Evolutionary conservation across 805 yeast genomes (phyloP).

Genomic region (Candida rishiriensis): DNA sequence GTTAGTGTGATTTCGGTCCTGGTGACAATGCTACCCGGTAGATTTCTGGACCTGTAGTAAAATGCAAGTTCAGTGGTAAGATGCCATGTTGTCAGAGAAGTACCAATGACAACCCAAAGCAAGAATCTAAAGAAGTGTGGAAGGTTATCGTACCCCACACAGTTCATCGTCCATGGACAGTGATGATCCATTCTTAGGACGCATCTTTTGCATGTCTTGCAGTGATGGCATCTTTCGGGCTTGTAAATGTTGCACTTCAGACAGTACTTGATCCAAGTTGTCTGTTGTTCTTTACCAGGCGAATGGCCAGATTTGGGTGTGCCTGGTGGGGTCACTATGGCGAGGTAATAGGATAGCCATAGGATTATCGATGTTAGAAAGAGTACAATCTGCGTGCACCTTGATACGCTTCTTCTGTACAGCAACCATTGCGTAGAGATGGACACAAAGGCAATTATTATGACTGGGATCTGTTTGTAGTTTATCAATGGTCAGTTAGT

Average conservation of each 20-base stretch:
- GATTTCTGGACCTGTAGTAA: slow-evolving; percentile 44
- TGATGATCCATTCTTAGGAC: slow-evolving; percentile 93
- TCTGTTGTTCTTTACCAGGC: slow-evolving; percentile 26
- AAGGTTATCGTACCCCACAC: slow-evolving; percentile 75
- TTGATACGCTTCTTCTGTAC: slow-evolving; percentile 2
- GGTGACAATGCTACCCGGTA: slow-evolving; percentile 54
- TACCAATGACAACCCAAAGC: slow-evolving; percentile 54
- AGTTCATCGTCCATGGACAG: slow-evolving; percentile 89
- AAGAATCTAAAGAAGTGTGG: slow-evolving; percentile 80
- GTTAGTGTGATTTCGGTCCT: slow-evolving; percentile 51
- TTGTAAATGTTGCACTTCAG: slow-evolving; percentile 66
- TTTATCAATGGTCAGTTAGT: neutral
- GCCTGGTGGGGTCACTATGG: slow-evolving; percentile 68
- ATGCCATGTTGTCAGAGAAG: slow-evolving; percentile 42
- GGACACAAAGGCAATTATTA: slow-evolving; percentile 8
- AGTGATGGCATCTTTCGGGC: slow-evolving; percentile 85
- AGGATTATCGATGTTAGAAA: slow-evolving; percentile 65
- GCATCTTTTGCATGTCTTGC: slow-evolving; percentile 70
- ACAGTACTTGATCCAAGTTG: slow-evolving; percentile 63
- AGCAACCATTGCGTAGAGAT: slow-evolving; percentile 8
- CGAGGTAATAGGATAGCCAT: slow-evolving; percentile 73
- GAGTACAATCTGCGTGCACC: slow-evolving; percentile 38
- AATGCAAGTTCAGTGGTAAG: slow-evolving; percentile 35
- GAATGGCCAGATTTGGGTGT: slow-evolving; percentile 47
- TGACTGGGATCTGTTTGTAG: slow-evolving; percentile 9